Conservation (phyloP, 83 land plant genomes). For the Picea mariana region DNA sequence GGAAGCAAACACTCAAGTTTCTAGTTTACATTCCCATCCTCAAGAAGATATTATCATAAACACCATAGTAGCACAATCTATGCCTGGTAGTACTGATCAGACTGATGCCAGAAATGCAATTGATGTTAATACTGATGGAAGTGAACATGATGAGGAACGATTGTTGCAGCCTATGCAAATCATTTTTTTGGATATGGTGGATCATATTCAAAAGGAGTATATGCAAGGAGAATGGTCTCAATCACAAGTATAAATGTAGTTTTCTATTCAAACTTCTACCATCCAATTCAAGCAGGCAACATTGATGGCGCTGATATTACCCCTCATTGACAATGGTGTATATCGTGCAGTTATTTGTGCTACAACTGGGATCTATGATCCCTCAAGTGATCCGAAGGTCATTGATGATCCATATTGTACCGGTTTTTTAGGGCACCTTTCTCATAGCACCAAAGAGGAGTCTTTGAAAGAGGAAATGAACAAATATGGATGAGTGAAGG, state of each 20-base stretch:
- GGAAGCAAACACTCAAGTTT: too few species aligned
- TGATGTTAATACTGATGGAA: too few species aligned
- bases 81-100: too few species aligned
- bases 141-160: too few species aligned
- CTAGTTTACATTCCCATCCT: too few species aligned
- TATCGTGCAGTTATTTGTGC: constrained; percentile 84
- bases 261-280: constrained; percentile 83
- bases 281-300: constrained; percentile 98
- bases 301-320: constrained; percentile 95
- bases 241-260: constrained; percentile 48
- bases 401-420: constrained; percentile 93
- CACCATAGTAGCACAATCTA: too few species aligned
- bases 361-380: constrained; percentile 87
- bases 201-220: neutral
- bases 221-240: neutral
- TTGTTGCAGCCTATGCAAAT: too few species aligned
- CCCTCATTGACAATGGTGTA: constrained; percentile 89
- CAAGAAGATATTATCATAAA: too few species aligned
- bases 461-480: constrained; percentile 87
- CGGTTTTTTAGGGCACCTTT: constrained; percentile 81
- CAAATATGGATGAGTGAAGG: constrained; percentile 77
- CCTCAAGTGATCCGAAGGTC: constrained; percentile 84
- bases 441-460: constrained; percentile 63
- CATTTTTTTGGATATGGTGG: too few species aligned
- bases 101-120: too few species aligned